A percentile compares a stretch with the other conserved stretches of the same genome.
phyloP scores from a whole-genome alignment of 192 early-diverging fungal species.

The Haplosporangium gracile region DNA sequence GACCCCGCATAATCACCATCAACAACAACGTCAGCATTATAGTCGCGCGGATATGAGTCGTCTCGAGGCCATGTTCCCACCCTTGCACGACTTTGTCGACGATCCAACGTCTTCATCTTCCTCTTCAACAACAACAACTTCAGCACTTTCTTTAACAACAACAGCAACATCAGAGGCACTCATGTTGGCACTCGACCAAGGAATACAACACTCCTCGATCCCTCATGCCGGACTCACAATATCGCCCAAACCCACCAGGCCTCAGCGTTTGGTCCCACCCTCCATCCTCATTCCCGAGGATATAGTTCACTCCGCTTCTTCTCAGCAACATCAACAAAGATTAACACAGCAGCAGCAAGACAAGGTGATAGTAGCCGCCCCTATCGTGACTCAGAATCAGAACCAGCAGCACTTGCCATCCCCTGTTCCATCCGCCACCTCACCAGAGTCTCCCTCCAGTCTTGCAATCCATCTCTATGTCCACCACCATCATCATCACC shows the following conservation, averaged over 20 bases:
- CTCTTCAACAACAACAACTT: not conserved
- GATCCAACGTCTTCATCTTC: not conserved
- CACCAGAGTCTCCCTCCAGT: constrained; percentile 46
- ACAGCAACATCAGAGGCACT: not conserved
- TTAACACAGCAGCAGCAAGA: not conserved
- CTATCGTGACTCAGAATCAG: not conserved
- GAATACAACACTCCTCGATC: not conserved
- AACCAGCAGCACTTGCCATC: constrained; percentile 20
- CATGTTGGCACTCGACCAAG: constrained; percentile 6
- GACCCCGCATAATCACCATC: not conserved
- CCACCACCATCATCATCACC: constrained; percentile 48
- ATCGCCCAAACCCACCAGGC: constrained; percentile 10
- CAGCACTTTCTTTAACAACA: not conserved
- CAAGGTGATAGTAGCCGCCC: not conserved
- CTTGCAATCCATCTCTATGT: constrained; percentile 51
- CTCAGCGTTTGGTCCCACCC: constrained; percentile 18
- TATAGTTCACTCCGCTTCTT: not conserved
- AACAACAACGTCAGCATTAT: constrained; percentile 7
- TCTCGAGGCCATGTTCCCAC: constrained; percentile 36
- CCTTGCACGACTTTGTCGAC: constrained; percentile 17
- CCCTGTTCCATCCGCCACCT: constrained; percentile 8
- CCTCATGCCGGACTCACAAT: not conserved
- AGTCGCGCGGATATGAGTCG: constrained; percentile 25
- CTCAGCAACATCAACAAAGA: not conserved
- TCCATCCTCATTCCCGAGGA: constrained; percentile 33